A percentile compares a stretch with the other conserved stretches of the same genome.
These are phyloP conservation scores for Pholiota adiposa DNA, from an alignment of 1,284 basidiomycete species.

Conservation along the genomic window DNA sequence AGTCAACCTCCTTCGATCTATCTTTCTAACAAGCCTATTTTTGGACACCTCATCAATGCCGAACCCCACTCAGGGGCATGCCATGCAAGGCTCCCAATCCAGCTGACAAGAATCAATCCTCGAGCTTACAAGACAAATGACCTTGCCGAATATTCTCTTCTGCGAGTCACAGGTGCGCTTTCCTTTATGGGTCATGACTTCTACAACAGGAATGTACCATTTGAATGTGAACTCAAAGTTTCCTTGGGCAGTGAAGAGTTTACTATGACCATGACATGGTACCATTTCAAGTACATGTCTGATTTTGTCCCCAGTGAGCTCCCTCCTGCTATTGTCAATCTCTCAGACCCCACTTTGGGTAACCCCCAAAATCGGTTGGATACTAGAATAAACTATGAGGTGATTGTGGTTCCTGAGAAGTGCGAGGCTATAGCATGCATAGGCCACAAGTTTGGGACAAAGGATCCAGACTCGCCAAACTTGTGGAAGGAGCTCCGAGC, in stretches of 20 bases:
- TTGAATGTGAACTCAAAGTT: neutral
- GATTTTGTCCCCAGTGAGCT: neutral
- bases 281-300: neutral
- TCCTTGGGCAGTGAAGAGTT: neutral
- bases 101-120: too few species aligned
- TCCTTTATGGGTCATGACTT: neutral
- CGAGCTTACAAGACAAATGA: neutral
- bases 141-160: neutral
- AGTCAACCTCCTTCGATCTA: neutral
- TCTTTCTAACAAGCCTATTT: neutral
- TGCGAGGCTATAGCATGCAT: neutral
- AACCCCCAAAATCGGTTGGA: neutral
- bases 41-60: too few species aligned
- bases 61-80: too few species aligned
- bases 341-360: neutral
- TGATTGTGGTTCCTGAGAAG: neutral
- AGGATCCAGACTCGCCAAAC: conserved; percentile 17
- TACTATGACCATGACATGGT: neutral
- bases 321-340: neutral
- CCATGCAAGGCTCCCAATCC: too few species aligned
- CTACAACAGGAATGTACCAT: neutral
- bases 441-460: conserved; percentile 11
- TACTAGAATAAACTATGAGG: neutral
- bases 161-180: neutral
- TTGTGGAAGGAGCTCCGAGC: conserved; percentile 18